Conservation (phyloP, 2,329 filamentous ascomycete species). For the Cladorrhinum sp. region DNA sequence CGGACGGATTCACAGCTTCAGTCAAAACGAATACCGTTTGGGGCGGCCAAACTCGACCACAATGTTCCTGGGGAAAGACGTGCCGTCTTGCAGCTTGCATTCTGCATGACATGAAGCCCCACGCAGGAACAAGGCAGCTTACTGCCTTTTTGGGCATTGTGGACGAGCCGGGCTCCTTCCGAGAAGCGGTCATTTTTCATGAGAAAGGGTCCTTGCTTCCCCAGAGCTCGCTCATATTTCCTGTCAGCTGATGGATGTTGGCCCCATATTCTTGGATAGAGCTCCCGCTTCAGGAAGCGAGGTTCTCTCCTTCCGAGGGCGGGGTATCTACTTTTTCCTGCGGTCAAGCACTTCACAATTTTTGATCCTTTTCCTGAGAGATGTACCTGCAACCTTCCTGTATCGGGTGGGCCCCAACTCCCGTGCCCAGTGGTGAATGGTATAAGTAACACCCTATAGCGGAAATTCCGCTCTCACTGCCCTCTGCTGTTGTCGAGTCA, state of each 20-base stretch:
- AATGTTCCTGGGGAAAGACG: background rate
- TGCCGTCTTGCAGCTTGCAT: background rate
- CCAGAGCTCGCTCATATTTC: background rate
- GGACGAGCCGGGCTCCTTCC: background rate
- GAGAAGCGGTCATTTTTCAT: background rate
- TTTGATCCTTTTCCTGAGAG: background rate
- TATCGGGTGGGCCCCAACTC: background rate
- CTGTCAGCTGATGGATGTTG: background rate
- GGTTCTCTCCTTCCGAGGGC: background rate
- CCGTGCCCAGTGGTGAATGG: background rate
- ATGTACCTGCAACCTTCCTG: background rate
- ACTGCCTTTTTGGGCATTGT: background rate
- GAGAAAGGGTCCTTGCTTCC: background rate
- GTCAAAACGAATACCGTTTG: background rate
- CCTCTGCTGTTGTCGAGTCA: background rate
- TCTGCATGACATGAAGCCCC: background rate
- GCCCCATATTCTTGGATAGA: background rate
- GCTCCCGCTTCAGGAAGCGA: background rate
- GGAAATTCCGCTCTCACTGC: background rate
- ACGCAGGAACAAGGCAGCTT: background rate
- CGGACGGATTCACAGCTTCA: background rate
- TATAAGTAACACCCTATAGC: background rate
- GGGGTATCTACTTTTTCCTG: background rate
- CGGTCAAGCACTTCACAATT: background rate
- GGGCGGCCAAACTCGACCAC: background rate